phyloP scores from a whole-genome alignment of 2,329 filamentous ascomycete species.

The Pseudogymnoascus sp. region DNA sequence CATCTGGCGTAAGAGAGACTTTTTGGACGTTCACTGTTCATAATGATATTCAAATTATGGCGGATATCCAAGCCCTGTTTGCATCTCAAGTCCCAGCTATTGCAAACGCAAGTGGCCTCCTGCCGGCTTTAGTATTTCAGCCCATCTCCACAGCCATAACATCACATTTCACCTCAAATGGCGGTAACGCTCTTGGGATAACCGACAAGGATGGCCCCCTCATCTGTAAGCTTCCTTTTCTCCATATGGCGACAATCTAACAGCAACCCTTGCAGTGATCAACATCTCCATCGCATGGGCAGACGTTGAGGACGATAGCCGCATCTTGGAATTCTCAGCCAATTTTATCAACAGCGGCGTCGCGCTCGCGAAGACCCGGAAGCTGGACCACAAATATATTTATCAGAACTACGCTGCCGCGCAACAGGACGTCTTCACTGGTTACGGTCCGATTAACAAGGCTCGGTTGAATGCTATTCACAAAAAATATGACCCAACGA shows the following conservation, averaged over 20 bases:
- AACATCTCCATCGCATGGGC: neutral
- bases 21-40: conserved; percentile 19
- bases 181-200: conserved; percentile 20
- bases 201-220: conserved; percentile 14
- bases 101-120: neutral
- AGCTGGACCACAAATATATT: neutral
- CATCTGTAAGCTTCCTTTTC: conserved; percentile 11
- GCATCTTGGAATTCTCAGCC: too few species aligned
- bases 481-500: conserved; percentile 8
- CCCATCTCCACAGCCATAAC: too few species aligned
- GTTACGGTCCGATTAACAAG: conserved; percentile 12
- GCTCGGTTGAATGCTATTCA: conserved; percentile 11
- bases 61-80: conserved; percentile 16
- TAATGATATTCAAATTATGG: conserved; percentile 15
- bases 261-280: neutral
- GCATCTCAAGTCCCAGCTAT: conserved; percentile 18
- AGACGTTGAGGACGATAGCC: too few species aligned
- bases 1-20: conserved; percentile 6
- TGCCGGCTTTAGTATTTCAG: too few species aligned
- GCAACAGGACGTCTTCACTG: conserved; percentile 10
- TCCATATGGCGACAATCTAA: neutral
- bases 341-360: too few species aligned
- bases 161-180: conserved; percentile 10
- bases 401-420: conserved; percentile 13
- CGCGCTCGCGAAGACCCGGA: too few species aligned